phyloP scores from a whole-genome alignment of 495 filamentous ascomycete species.

The Aspergillus diversus region DNA sequence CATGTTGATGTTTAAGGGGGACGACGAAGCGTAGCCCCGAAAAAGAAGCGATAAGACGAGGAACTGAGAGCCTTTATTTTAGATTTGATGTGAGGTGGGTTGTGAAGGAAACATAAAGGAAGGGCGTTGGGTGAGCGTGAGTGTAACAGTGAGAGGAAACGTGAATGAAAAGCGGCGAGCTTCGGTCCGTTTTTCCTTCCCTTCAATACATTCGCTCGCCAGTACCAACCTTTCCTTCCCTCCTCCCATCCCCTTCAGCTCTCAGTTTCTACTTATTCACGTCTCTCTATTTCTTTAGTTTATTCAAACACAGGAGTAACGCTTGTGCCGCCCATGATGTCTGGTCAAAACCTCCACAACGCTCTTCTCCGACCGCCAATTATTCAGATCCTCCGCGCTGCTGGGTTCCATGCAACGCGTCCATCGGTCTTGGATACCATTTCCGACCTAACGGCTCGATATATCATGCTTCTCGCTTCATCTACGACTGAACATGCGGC shows the following conservation, averaged over 20 bases:
- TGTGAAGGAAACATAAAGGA: not conserved
- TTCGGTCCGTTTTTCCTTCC: slow-evolving; percentile 12
- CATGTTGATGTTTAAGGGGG: slow-evolving; percentile 19
- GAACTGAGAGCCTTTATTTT: not conserved
- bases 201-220: slow-evolving; percentile 4
- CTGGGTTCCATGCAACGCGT: slow-evolving; percentile 77
- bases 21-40: slow-evolving; percentile 4
- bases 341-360: slow-evolving; percentile 61
- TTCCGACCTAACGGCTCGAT: slow-evolving; percentile 73
- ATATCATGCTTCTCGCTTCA: slow-evolving; percentile 69
- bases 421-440: slow-evolving; percentile 78
- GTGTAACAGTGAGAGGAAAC: not conserved
- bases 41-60: not conserved
- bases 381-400: slow-evolving; percentile 83
- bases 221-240: not conserved
- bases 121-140: not conserved
- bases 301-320: not conserved
- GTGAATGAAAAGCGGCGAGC: slow-evolving; percentile 7
- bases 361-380: slow-evolving; percentile 79
- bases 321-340: slow-evolving; percentile 33
- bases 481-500: slow-evolving; percentile 64
- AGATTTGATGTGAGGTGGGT: slow-evolving; percentile 5
- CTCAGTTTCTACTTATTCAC: not conserved
- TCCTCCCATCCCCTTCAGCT: slow-evolving; percentile 1
- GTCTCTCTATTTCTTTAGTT: not conserved